phyloP scores from a whole-genome alignment of 2,329 filamentous ascomycete species.

The Massarina eburnea region DNA sequence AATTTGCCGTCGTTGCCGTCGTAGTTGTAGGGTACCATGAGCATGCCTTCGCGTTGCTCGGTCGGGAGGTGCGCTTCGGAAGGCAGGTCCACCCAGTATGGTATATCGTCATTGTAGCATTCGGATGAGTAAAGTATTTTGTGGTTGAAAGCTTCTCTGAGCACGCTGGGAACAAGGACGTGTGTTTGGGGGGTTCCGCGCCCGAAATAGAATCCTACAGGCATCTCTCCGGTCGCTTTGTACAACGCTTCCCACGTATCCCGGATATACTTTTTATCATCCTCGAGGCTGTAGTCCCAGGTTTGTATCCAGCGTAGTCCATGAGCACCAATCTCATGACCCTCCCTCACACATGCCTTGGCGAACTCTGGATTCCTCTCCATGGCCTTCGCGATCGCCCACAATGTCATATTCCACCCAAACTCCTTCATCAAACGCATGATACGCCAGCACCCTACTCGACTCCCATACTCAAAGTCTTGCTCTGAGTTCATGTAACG shows the following conservation, averaged over 20 bases:
- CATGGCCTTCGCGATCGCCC: constrained; percentile 51
- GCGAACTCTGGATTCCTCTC: constrained; percentile 52
- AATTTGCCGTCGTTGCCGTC: constrained; percentile 49
- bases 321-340: constrained; percentile 53
- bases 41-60: constrained; percentile 41
- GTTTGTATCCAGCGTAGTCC: constrained; percentile 54
- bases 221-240: constrained; percentile 43
- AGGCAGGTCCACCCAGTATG: constrained; percentile 57
- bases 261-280: constrained; percentile 50
- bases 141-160: constrained; percentile 53
- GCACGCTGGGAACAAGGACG: constrained; percentile 51
- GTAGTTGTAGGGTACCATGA: constrained; percentile 44
- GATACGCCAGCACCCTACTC: constrained; percentile 52
- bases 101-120: constrained; percentile 56
- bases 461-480: constrained; percentile 52
- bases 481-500: constrained; percentile 51
- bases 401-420: constrained; percentile 52
- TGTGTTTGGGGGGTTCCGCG: constrained; percentile 50
- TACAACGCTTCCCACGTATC: constrained; percentile 40
- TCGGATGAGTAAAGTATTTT: constrained; percentile 52
- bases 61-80: constrained; percentile 29
- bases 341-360: constrained; percentile 48
- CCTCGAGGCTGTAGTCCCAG: constrained; percentile 47
- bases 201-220: constrained; percentile 55
- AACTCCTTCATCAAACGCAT: constrained; percentile 51